Percentiles rank a stretch among this genome's conserved stretches.
Evolutionary conservation across 1,284 basidiomycete genomes (phyloP).

Genomic region (Phlebopus sp.): DNA sequence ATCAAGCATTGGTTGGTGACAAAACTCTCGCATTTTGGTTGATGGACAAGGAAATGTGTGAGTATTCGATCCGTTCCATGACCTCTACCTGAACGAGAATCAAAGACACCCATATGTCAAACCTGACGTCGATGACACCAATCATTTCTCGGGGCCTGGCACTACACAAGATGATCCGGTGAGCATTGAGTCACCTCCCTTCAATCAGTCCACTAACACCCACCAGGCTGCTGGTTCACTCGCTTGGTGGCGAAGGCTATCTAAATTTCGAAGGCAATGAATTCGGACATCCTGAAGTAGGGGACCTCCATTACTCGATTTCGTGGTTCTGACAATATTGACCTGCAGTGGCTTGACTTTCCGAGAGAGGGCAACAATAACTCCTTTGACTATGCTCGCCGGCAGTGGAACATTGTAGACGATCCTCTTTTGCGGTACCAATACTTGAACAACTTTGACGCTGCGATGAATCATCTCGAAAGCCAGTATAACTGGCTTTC

Average conservation of each 20-base stretch:
- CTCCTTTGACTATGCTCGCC: slow-evolving; percentile 93
- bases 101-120: slow-evolving; percentile 93
- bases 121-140: slow-evolving; percentile 82
- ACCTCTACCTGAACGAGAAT: slow-evolving; percentile 35
- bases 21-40: slow-evolving; percentile 99
- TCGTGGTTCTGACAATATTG: slow-evolving; percentile 2
- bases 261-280: slow-evolving; percentile 99
- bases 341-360: slow-evolving; percentile 91
- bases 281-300: slow-evolving; percentile 93
- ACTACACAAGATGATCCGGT: slow-evolving; percentile 98
- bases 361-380: slow-evolving; percentile 93
- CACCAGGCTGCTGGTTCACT: slow-evolving; percentile 80
- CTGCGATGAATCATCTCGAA: slow-evolving; percentile 89
- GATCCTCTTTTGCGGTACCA: slow-evolving; percentile 84
- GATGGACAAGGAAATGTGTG: slow-evolving; percentile 99
- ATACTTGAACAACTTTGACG: slow-evolving; percentile 92
- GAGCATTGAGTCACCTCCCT: slow-evolving; percentile 17
- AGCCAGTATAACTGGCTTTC: slow-evolving; percentile 82
- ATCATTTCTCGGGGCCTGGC: slow-evolving; percentile 87
- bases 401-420: slow-evolving; percentile 95
- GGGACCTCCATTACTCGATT: slow-evolving; percentile 14
- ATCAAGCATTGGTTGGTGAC: slow-evolving; percentile 97
- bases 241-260: slow-evolving; percentile 95
- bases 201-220: slow-evolving; percentile 5
- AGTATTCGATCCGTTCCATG: slow-evolving; percentile 17